Conservation (phyloP, 2,329 filamentous ascomycete species). For the Epichloe brachyelytri region DNA sequence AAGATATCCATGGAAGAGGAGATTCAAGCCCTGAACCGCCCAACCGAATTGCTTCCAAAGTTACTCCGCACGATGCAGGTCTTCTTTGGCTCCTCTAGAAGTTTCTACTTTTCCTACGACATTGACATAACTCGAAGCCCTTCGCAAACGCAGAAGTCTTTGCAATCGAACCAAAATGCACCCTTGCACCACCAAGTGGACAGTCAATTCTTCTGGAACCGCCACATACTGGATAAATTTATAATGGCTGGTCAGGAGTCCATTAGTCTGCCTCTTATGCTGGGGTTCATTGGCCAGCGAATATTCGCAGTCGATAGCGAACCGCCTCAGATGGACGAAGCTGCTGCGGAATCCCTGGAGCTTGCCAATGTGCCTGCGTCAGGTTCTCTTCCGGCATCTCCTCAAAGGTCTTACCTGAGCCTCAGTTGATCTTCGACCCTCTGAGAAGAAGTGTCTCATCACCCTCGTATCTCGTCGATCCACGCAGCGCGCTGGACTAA, state of each 20-base stretch:
- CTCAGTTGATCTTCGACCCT: constrained; percentile 29
- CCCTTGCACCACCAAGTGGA: constrained; percentile 65
- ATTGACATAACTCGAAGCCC: constrained; percentile 71
- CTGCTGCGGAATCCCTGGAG: constrained; percentile 32
- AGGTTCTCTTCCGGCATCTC: constrained; percentile 13
- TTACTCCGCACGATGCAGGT: constrained; percentile 72
- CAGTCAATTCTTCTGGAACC: constrained; percentile 83
- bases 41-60: constrained; percentile 58
- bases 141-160: constrained; percentile 22
- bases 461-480: constrained; percentile 87
- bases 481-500: constrained; percentile 70
- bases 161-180: constrained; percentile 11
- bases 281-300: constrained; percentile 85
- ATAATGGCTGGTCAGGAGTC: constrained; percentile 57
- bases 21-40: constrained; percentile 11
- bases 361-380: constrained; percentile 25
- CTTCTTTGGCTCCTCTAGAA: constrained; percentile 67
- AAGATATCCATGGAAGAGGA: constrained; percentile 30
- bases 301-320: constrained; percentile 60
- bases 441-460: constrained; percentile 55
- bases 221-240: constrained; percentile 59
- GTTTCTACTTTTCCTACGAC: constrained; percentile 94
- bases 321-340: constrained; percentile 40
- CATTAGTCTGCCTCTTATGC: constrained; percentile 71
- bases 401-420: constrained; percentile 14